Conservation (phyloP, 225 moss, liverwort and hornwort species). For the Thuidium tamariscinum region DNA sequence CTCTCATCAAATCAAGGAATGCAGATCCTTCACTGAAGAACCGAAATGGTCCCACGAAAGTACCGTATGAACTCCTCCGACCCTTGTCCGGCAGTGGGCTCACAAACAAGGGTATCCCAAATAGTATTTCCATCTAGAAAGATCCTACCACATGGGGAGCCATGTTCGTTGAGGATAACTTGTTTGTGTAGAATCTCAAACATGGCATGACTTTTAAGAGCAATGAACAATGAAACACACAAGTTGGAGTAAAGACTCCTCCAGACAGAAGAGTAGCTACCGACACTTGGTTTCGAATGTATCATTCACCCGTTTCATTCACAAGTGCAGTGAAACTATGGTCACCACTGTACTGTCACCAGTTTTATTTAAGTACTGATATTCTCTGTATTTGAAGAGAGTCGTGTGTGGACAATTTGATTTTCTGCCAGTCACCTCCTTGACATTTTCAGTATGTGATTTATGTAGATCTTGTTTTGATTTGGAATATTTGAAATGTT, state of each 20-base stretch:
- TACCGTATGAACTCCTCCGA: slow-evolving; percentile 29
- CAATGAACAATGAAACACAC: neutral
- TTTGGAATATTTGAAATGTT: neutral
- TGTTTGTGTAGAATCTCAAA: neutral
- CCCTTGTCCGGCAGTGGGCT: slow-evolving; percentile 7
- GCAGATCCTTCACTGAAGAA: slow-evolving; percentile 16
- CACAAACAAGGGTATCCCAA: slow-evolving; percentile 40
- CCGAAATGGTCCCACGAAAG: slow-evolving; percentile 11
- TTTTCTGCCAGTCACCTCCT: neutral
- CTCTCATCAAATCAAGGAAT: slow-evolving; percentile 28
- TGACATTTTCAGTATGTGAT: neutral
- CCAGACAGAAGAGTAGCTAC: neutral
- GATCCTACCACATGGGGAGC: neutral
- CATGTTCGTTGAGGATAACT: neutral
- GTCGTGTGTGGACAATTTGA: neutral
- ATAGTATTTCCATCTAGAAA: slow-evolving; percentile 45
- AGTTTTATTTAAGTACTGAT: neutral
- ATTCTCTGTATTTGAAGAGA: neutral
- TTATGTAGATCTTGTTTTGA: neutral
- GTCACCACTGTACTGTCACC: neutral
- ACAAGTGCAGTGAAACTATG: neutral
- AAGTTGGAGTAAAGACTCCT: neutral
- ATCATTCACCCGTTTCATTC: too few species aligned
- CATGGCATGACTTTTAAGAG: neutral
- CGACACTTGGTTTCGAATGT: neutral